A percentile compares a stretch with the other conserved stretches of the same genome.
phyloP scores from a whole-genome alignment of 106 monocot species.

The Allium cepa region DNA sequence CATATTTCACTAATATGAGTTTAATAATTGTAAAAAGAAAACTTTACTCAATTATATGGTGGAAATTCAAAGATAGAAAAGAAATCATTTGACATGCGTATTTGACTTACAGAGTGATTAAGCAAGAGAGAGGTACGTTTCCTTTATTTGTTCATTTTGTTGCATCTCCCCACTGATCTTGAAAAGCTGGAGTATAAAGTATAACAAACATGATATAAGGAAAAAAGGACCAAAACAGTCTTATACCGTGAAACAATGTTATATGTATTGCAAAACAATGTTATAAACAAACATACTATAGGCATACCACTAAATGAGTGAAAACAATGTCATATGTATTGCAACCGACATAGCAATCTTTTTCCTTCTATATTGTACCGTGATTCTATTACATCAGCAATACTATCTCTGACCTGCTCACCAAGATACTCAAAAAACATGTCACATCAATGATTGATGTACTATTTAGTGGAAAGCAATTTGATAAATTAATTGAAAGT shows the following conservation, averaged over 20 bases:
- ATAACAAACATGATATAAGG: background rate
- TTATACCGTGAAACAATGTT: no score
- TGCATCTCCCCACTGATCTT: slow-evolving; percentile 98
- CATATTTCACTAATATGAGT: background rate
- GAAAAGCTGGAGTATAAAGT: slow-evolving; percentile 58
- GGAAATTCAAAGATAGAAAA: no score
- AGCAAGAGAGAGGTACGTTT: slow-evolving; percentile 87
- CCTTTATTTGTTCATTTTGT: slow-evolving; percentile 53
- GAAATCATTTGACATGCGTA: no score
- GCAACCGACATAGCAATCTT: slow-evolving; percentile 85
- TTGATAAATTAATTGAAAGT: no score
- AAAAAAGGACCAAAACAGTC: no score
- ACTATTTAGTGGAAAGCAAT: no score
- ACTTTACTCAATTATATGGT: no score
- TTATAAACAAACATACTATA: no score
- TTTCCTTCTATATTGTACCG: slow-evolving; percentile 59
- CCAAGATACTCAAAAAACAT: slow-evolving; percentile 89
- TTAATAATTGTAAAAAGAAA: background rate
- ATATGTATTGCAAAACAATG: no score
- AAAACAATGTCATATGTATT: no score
- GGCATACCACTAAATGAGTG: no score
- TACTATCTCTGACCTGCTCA: slow-evolving; percentile 77
- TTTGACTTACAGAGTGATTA: slow-evolving; percentile 79
- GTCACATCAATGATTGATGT: no score
- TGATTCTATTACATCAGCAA: slow-evolving; percentile 83